Evolutionary conservation across 2,329 filamentous ascomycete genomes (phyloP), one percentile per base, ranked within the genome.

Genomic region (Fusarium sp.): DNA sequence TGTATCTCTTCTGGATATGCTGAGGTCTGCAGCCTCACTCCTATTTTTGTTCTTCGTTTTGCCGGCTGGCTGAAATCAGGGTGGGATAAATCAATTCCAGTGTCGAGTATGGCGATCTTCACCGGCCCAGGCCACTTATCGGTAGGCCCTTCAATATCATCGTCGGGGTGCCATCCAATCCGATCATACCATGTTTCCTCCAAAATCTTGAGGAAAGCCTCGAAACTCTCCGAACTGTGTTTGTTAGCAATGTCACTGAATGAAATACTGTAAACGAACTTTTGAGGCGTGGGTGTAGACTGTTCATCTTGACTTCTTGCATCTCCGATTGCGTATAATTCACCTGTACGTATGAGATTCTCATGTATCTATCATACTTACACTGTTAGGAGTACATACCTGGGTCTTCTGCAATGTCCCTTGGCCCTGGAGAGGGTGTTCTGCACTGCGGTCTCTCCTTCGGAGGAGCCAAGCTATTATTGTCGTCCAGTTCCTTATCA

Each of bases 61-160:
- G 62, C 62, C 10, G 49, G 57, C 16, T 49, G 45, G 10, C 10
- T 12, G 30, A 65, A 68, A 42, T 68, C 65, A 18, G 39, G 52
- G 13, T 66, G 65, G 10, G 26, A 19, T 16, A 66, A 34, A 31
- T 63, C 65, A 18, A 68, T 66, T n/a, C 65, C 65, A 12, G 65
- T 66, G 41, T 68, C 65, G 7, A 68, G 62, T 28, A 68, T 66
- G 9, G 62, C 65, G 3, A 68, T 59, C 42, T 63, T 66, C 6
- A 68, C 65, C 25, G 65, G 65, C 18, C 54, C 65, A 12, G 65
- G 28, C 54, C 58, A 59, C 13, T 66, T 49, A 31, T 39, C 44
- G 5, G 53, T 28, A 23, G 46, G 44, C 34, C 46, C 34, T 3
- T 37, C 44, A 5, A 43, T 23, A 34, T 68, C 62, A 9, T 68